Evolutionary conservation across 176 grass and related monocot genomes (phyloP).

Genomic region (Raddia distichophylla): DNA sequence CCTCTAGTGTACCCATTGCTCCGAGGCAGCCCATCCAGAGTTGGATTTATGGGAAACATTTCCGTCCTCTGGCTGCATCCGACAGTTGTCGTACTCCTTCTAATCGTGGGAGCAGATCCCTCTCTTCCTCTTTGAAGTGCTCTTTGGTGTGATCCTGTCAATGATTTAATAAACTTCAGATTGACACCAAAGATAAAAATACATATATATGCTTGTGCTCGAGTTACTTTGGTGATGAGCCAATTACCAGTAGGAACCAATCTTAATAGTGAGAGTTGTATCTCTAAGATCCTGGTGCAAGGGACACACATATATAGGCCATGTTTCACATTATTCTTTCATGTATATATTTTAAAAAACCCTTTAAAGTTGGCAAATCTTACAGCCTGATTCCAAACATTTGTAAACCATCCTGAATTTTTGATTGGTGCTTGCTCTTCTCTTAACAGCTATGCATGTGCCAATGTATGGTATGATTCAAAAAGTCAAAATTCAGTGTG

Average conservation of each 20-base stretch:
- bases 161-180: slow-evolving; percentile 29
- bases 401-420: slow-evolving; percentile 13
- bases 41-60: slow-evolving; percentile 59
- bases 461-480: too few species aligned
- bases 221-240: neutral
- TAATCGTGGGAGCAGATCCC: slow-evolving; percentile 67
- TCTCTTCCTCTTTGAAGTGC: slow-evolving; percentile 95
- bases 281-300: neutral
- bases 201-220: neutral
- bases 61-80: slow-evolving; percentile 66
- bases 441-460: too few species aligned
- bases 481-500: too few species aligned
- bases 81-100: slow-evolving; percentile 59
- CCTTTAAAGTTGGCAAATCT: neutral
- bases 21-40: slow-evolving; percentile 55
- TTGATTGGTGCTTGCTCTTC: too few species aligned
- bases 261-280: neutral
- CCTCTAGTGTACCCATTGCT: slow-evolving; percentile 63
- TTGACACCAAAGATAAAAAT: neutral
- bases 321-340: slow-evolving; percentile 6
- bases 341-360: neutral
- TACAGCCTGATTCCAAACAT: slow-evolving; percentile 3
- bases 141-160: slow-evolving; percentile 79
- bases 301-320: neutral
- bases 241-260: neutral